Base-by-base conservation (phyloP, 768 basidiomycete species). In the Trametes sanguinea region DNA sequence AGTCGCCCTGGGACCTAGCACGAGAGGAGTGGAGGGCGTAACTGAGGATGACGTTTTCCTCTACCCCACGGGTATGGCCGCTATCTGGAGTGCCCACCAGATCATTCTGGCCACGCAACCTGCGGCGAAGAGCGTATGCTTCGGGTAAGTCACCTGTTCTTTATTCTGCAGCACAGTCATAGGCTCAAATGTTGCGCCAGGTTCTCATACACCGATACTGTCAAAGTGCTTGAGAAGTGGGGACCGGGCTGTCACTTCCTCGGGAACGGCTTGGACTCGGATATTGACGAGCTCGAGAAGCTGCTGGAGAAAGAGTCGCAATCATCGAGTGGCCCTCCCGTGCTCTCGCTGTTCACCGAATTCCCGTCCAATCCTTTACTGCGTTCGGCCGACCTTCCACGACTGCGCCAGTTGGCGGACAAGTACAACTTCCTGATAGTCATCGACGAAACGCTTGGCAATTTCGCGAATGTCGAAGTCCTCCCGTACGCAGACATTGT, bases 331-430 rank as follows among this genome's bases (percentile, higher is more conserved):
- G 77, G 76, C 6, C 85, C 86, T 1, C 90, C 90, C 0, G 78
- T 94, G 29, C 77, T 93, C 6, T 86, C 94, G 0, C 80, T 98
- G 43, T 94, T 95, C 76, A 90, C 89, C 44, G 96, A 99, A 74
- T 94, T 97, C 73, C 95, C 96, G 0, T 95, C 94, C 0, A 99
- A 99, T 71, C 96, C 96, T 3, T 83, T 99, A 16, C 78, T 99
- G 6, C 86, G 91, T n/a, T 89, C 89, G 2, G 84, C 93, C 10
- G 82, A 97, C 71, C 78, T 99, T 3, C 79, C 83, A 17, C 81
- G 87, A 10, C 76, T 99, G 42, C 82, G 94, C 48, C 72, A 78
- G 14, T 77, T 99, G 8, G 94, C 96, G 0, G 93, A 98, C 73
- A 85, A 90, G 72, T 89, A 93, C 66, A 86, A 89, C 47, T 98